Base-by-base conservation (phyloP, 1,284 basidiomycete species). In the Moniliophthora roreri region DNA sequence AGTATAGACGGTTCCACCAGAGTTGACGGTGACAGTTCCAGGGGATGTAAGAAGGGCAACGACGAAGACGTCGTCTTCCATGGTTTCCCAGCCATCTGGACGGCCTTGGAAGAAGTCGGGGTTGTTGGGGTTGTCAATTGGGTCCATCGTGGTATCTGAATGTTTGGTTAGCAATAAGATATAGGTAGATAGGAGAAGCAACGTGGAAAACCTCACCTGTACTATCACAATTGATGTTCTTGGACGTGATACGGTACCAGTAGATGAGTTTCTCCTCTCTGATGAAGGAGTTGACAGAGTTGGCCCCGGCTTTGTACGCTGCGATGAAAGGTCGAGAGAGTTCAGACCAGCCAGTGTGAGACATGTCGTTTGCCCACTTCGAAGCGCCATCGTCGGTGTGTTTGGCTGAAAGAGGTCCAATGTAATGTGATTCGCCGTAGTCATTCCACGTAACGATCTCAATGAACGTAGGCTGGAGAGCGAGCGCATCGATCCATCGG, bases 381-480 rank as follows among this genome's bases (percentile, higher is more conserved):
- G 60, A 60, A 13, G 51, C 53, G 7, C 61, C 61, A 44, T 64
- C 62, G 35, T 64, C 62, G 35, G 59, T 58, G 50, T 63, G 62
- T 37, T 32, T 54, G 52, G 59, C 59, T 37, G 56, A 58, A 11
- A 63, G 45, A 1, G 62, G 62, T 2, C 60, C 62, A 2, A 61
- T 56, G 50, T 63, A 63, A 39, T 62, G 60, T 13, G 59, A 59
- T 48, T 63, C 62, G 23, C 62, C 62, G 21, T 62, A 60, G 48
- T 67, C 65, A 41, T 67, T 65, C 65, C 65, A 67, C 4, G 62
- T 65, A 9, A 63, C 56, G 55, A 77, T 70, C 65, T 78, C 74
- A n/a, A 77, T 69, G 47, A 76, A 67, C 53, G 67, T 67, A 61
- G 60, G 74, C 24, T 65, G 58, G n/a, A 66, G 55, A 9, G 61